These are phyloP conservation scores for Curvularia spicifera DNA, from an alignment of 2,329 filamentous ascomycete species.

Conservation along the genomic window DNA sequence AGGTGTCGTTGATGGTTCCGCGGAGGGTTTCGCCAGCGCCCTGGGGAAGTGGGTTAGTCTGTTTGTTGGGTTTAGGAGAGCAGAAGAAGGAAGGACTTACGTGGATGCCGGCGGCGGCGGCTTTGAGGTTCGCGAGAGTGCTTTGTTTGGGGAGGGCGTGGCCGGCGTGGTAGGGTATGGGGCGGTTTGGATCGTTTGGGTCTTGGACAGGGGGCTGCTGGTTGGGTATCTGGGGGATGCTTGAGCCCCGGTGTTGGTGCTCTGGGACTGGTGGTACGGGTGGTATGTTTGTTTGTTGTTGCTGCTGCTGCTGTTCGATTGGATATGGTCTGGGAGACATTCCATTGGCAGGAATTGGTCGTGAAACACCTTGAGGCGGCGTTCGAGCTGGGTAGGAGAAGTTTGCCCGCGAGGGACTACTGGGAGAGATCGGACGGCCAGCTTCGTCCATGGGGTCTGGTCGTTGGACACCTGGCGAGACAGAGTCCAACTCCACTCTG, in stretches of 20 bases:
- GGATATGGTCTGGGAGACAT: neutral
- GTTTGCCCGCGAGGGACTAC: slow-evolving; percentile 40
- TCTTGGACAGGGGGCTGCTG: slow-evolving; percentile 15
- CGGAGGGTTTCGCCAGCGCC: slow-evolving; percentile 47
- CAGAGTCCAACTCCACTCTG: slow-evolving; percentile 43
- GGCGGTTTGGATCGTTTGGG: slow-evolving; percentile 24
- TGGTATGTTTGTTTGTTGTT: slow-evolving; percentile 8
- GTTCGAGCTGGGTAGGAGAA: slow-evolving; percentile 46
- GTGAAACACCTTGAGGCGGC: slow-evolving; percentile 42
- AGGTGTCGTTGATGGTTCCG: slow-evolving; percentile 43
- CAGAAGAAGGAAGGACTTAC: slow-evolving; percentile 25
- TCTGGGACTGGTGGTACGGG: slow-evolving; percentile 9
- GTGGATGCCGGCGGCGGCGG: slow-evolving; percentile 46
- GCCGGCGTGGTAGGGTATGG: slow-evolving; percentile 31
- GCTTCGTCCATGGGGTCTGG: slow-evolving; percentile 40
- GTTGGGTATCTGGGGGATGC: slow-evolving; percentile 8
- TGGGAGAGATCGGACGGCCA: slow-evolving; percentile 35
- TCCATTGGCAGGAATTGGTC: slow-evolving; percentile 29
- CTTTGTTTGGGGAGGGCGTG: slow-evolving; percentile 35
- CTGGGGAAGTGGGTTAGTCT: slow-evolving; percentile 21
- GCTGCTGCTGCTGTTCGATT: neutral
- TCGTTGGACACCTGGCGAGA: slow-evolving; percentile 43
- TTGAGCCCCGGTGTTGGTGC: slow-evolving; percentile 8
- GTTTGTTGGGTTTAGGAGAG: neutral
- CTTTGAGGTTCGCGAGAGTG: slow-evolving; percentile 44